A percentile compares a stretch with the other conserved stretches of the same genome.
phyloP scores from a whole-genome alignment of 495 filamentous ascomycete genomes.

The Pyrenula massariospora region DNA sequence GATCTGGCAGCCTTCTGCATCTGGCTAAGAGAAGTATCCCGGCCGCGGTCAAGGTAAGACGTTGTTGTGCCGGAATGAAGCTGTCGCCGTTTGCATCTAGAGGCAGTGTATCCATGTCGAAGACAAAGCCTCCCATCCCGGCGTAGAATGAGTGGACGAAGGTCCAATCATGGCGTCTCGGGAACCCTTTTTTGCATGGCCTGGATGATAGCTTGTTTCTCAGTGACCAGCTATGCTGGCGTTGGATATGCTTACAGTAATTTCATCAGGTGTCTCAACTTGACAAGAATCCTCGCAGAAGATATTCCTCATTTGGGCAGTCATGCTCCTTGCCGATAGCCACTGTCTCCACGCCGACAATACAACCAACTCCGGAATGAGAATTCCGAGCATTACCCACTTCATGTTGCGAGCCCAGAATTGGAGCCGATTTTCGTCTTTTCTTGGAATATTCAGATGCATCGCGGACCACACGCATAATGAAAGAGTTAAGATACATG shows the following conservation, averaged over 20 bases:
- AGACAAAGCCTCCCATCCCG: slow-evolving; percentile 19
- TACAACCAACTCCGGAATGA: slow-evolving; percentile 9
- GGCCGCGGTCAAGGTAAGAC: slow-evolving; percentile 6
- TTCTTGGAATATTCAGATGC: slow-evolving; percentile 8
- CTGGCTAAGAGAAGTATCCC: slow-evolving; percentile 5
- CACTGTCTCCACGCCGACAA: slow-evolving; percentile 7
- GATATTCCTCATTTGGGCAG: background rate
- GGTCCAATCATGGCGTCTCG: slow-evolving; percentile 10
- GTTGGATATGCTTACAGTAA: background rate
- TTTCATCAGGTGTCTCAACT: background rate
- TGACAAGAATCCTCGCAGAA: background rate
- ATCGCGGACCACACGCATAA: slow-evolving; percentile 8
- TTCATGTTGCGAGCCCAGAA: slow-evolving; percentile 1
- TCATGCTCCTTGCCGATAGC: background rate
- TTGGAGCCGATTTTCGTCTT: background rate
- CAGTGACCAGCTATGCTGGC: background rate
- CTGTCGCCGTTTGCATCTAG: background rate
- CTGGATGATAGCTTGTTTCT: background rate
- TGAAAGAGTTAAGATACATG: slow-evolving; percentile 7
- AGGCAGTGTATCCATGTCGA: slow-evolving; percentile 6
- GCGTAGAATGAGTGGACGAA: slow-evolving; percentile 15
- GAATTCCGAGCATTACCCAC: slow-evolving; percentile 3
- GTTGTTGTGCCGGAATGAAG: slow-evolving; percentile 5
- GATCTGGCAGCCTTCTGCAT: slow-evolving; percentile 4
- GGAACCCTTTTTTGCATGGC: background rate